Evolutionary conservation across 2,329 filamentous ascomycete species (phyloP).

Genomic region (Knufia petricola): DNA sequence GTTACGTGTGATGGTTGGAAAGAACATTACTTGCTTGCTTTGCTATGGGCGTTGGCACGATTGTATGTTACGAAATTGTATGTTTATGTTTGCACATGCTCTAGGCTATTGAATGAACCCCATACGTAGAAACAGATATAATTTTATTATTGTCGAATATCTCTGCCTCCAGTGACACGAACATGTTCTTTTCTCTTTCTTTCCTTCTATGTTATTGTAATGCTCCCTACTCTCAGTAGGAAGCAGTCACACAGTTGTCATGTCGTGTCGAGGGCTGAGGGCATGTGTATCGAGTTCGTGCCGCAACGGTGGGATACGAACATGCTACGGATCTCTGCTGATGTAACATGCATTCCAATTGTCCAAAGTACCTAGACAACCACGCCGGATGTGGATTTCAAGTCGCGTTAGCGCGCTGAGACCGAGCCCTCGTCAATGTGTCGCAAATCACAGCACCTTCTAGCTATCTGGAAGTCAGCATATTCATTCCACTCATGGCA

Average conservation of each 20-base stretch:
- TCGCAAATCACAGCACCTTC: neutral
- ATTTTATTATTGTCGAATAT: neutral
- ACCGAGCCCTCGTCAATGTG: neutral
- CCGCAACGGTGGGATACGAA: no score
- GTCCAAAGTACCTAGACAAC: no score
- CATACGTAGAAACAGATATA: neutral
- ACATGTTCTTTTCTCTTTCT: neutral
- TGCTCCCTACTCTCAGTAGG: no score
- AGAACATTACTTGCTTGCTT: neutral
- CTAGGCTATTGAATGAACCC: neutral
- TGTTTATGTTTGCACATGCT: neutral
- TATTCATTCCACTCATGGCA: no score
- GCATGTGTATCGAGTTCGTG: no score
- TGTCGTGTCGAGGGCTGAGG: no score
- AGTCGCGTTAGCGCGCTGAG: neutral
- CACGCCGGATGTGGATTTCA: neutral
- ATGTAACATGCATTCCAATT: no score
- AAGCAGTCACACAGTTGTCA: no score
- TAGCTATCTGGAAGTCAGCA: no score
- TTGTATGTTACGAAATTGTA: neutral
- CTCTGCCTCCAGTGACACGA: no score
- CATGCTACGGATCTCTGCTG: no score
- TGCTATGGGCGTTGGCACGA: neutral
- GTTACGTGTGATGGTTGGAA: constrained; percentile 2
- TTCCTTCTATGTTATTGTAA: no score